Percentiles rank a stretch among this genome's conserved stretches.
These are phyloP conservation scores for Alnus rubra DNA, from an alignment of 306 rosid species.

Conservation along the genomic window DNA sequence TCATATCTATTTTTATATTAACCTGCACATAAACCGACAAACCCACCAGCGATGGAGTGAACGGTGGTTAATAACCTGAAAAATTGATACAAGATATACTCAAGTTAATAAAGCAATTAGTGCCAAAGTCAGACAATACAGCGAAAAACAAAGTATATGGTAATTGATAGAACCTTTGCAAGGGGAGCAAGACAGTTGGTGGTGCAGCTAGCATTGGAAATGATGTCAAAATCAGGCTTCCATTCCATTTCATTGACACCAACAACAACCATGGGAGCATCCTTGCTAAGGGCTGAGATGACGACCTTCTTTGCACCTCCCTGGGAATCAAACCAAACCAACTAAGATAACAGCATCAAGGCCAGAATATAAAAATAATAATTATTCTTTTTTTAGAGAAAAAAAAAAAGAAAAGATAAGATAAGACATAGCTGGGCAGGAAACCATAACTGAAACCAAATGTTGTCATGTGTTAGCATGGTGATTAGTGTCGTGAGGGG, in stretches of 20 bases:
- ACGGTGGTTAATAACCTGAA: slow-evolving; percentile 80
- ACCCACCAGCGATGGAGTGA: slow-evolving; percentile 77
- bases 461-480: not conserved
- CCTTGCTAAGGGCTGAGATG: slow-evolving; percentile 90
- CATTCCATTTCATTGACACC: slow-evolving; percentile 88
- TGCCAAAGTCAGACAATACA: not conserved
- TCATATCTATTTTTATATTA: too few relatives aligned
- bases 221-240: slow-evolving; percentile 53
- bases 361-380: not conserved
- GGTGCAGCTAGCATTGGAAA: slow-evolving; percentile 88
- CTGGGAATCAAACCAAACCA: slow-evolving; percentile 27
- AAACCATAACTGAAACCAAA: not conserved
- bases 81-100: not conserved
- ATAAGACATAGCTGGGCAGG: not conserved
- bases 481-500: not conserved
- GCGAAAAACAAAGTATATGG: not conserved
- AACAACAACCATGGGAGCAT: slow-evolving; percentile 91
- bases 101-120: not conserved
- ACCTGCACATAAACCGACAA: not conserved
- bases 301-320: slow-evolving; percentile 94
- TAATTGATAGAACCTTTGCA: slow-evolving; percentile 54
- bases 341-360: not conserved
- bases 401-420: not conserved
- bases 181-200: slow-evolving; percentile 94
- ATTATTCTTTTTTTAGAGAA: too few relatives aligned